Percentiles rank a stretch among this genome's conserved stretches.
Evolutionary conservation across 176 grass and related monocot species (phyloP).

Genomic region (Aegilops bicornis): DNA sequence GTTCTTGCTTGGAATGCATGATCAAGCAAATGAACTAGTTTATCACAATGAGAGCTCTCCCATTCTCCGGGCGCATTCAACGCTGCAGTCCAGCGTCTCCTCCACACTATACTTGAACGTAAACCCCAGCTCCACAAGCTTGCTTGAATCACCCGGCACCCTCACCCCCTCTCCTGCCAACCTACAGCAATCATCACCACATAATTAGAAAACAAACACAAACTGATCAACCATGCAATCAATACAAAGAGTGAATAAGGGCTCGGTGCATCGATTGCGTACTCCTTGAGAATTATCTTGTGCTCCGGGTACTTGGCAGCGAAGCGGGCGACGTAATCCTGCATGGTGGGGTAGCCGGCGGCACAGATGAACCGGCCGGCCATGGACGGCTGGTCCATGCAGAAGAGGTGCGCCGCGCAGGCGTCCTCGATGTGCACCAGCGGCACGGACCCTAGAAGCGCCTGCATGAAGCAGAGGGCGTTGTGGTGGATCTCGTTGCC

Average conservation of each 20-base stretch:
- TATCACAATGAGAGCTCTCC: constrained; percentile 26
- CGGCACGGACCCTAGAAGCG: constrained; percentile 53
- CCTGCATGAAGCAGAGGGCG: constrained; percentile 44
- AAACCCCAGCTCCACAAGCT: constrained; percentile 59
- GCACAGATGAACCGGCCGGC: constrained; percentile 61
- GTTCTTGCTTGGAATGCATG: too few species aligned
- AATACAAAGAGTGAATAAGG: rapidly evolving
- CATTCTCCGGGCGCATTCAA: constrained; percentile 51
- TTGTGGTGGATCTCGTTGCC: constrained; percentile 6
- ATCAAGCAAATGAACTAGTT: too few species aligned
- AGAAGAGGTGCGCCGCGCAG: constrained; percentile 64
- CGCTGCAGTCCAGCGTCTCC: constrained; percentile 43
- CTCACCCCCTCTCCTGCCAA: constrained; percentile 34
- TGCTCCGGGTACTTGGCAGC: constrained; percentile 33
- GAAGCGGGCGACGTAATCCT: constrained; percentile 34
- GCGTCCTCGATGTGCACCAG: constrained; percentile 59
- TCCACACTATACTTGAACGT: constrained; percentile 50
- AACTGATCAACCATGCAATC: not conserved
- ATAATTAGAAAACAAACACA: not conserved
- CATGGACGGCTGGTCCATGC: constrained; percentile 52
- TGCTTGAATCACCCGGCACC: constrained; percentile 33
- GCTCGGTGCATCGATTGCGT: not conserved
- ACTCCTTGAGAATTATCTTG: constrained; percentile 49
- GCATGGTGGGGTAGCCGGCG: constrained; percentile 35
- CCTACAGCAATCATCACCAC: constrained; percentile 4